phyloP scores from a whole-genome alignment of 1,139 yeast genomes.

The Nakaseomyces sp. region DNA sequence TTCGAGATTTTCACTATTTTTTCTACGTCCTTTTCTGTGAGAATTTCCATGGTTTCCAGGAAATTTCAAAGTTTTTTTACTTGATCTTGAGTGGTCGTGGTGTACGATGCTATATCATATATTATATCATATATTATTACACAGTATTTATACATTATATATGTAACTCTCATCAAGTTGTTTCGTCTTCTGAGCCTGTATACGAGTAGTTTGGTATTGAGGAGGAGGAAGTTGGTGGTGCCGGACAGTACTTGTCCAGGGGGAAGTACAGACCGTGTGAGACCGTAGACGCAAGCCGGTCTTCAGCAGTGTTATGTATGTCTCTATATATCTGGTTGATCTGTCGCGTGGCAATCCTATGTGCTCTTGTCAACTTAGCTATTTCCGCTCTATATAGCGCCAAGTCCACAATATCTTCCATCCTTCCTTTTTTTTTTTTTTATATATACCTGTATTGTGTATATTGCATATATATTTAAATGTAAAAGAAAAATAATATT shows the following conservation, averaged over 20 bases:
- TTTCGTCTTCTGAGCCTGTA: neutral
- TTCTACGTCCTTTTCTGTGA: too few species aligned
- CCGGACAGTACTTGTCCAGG: slow-evolving; percentile 1
- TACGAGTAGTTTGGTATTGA: neutral
- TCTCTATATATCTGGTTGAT: slow-evolving; percentile 1
- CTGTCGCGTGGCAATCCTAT: neutral
- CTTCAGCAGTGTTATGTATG: neutral
- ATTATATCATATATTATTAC: too few species aligned
- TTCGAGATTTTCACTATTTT: too few species aligned
- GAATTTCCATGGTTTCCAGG: too few species aligned
- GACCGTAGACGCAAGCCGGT: neutral
- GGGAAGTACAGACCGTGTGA: neutral
- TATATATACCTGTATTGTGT: neutral
- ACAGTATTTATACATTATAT: neutral
- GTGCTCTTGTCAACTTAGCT: neutral
- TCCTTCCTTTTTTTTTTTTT: neutral
- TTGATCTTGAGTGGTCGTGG: too few species aligned
- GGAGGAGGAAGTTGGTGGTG: slow-evolving; percentile 1
- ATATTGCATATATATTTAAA: too few species aligned
- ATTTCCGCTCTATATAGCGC: neutral
- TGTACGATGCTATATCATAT: too few species aligned
- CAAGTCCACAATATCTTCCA: neutral
- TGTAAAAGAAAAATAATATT: neutral
- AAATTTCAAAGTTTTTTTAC: too few species aligned
- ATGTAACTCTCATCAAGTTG: too few species aligned